A percentile compares a stretch with the other conserved stretches of the same genome.
Conservation (phyloP, 805 yeast genomes). For the Metschnikowia amazonensis region DNA sequence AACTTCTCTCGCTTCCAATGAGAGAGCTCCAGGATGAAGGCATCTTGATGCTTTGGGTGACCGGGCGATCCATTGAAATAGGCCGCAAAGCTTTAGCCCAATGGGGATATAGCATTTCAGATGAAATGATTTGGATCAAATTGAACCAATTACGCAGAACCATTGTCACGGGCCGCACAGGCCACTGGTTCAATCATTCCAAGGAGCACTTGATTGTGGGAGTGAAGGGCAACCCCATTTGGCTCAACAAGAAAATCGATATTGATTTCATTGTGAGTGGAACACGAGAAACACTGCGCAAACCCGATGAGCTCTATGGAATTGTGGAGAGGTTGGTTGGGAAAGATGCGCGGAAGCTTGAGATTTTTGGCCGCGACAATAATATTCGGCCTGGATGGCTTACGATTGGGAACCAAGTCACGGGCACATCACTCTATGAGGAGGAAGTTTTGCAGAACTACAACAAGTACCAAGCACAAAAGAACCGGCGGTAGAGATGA, state of each 20-base stretch:
- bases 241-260: constrained; percentile 67
- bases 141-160: constrained; percentile 84
- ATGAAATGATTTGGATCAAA: constrained; percentile 88
- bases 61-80: constrained; percentile 87
- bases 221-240: constrained; percentile 69
- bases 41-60: constrained; percentile 82
- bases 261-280: constrained; percentile 74
- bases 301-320: constrained; percentile 87
- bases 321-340: constrained; percentile 85
- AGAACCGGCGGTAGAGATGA: neutral
- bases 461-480: constrained; percentile 10
- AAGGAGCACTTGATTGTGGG: constrained; percentile 90
- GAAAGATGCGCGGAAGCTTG: constrained; percentile 68
- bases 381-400: constrained; percentile 90
- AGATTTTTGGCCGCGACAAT: constrained; percentile 84
- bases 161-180: constrained; percentile 92
- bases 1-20: constrained; percentile 63
- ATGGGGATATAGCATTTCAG: constrained; percentile 80
- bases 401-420: constrained; percentile 77
- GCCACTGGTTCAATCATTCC: constrained; percentile 95
- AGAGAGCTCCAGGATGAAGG: constrained; percentile 79
- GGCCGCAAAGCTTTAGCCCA: constrained; percentile 71
- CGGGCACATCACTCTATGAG: constrained; percentile 56
- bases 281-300: constrained; percentile 84
- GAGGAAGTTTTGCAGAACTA: constrained; percentile 49